Conservation (phyloP, 208 protist genomes). For the Paratrypanosoma confusum region DNA sequence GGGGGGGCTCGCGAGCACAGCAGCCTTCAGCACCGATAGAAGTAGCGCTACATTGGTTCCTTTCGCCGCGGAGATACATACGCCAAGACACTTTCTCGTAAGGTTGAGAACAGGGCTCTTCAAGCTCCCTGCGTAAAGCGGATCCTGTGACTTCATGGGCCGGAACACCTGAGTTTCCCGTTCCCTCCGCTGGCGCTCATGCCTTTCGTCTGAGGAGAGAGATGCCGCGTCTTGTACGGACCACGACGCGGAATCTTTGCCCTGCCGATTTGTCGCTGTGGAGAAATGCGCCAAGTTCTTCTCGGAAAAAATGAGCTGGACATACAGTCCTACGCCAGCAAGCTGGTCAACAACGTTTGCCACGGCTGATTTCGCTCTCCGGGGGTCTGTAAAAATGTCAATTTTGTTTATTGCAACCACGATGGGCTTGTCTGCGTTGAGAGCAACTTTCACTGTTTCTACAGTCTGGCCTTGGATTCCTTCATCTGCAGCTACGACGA, state of each 20-base stretch:
- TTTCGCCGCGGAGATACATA: slow-evolving; percentile 64
- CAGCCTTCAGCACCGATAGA: slow-evolving; percentile 49
- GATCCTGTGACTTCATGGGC: slow-evolving; percentile 56
- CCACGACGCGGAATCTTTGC: no score
- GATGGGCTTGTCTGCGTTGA: slow-evolving; percentile 76
- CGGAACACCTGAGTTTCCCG: slow-evolving; percentile 27
- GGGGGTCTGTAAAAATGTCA: slow-evolving; percentile 57
- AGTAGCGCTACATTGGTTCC: slow-evolving; percentile 43
- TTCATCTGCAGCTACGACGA: slow-evolving; percentile 76
- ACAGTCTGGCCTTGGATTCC: slow-evolving; percentile 75
- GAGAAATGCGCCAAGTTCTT: slow-evolving; percentile 8
- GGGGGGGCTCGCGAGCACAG: slow-evolving; percentile 20
- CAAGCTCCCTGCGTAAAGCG: slow-evolving; percentile 55
- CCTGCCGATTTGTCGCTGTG: no score
- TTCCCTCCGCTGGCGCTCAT: no score
- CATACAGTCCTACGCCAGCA: slow-evolving; percentile 47
- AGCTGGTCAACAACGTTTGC: slow-evolving; percentile 32
- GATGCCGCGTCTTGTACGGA: no score
- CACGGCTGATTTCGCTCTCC: slow-evolving; percentile 28
- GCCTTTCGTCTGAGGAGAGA: no score
- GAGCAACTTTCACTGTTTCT: slow-evolving; percentile 74
- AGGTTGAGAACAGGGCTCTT: slow-evolving; percentile 54
- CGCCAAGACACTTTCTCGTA: slow-evolving; percentile 48
- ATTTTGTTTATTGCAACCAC: slow-evolving; percentile 84
- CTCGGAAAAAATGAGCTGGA: slow-evolving; percentile 34